Evolutionary conservation across 306 rosid genomes (phyloP).

Genomic region (Cajanus cajan): DNA sequence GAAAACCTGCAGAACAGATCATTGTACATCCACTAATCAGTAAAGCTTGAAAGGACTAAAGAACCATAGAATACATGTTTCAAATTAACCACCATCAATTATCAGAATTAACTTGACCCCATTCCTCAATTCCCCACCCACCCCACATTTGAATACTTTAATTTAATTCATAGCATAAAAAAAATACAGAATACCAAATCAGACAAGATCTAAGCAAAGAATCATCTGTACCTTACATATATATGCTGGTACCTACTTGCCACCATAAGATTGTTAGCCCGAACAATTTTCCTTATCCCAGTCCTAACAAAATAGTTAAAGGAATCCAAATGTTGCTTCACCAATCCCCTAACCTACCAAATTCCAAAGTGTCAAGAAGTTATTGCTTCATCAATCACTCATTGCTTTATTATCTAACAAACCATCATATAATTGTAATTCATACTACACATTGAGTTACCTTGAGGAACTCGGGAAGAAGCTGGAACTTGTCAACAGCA

Average conservation of each 20-base stretch:
- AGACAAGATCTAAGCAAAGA: neutral
- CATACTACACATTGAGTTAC: conserved; percentile 33
- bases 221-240: conserved; percentile 47
- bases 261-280: conserved; percentile 56
- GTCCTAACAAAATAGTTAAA: conserved; percentile 75
- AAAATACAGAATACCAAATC: neutral
- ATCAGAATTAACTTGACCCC: neutral
- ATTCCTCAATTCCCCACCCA: conserved; percentile 8
- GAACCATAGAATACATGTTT: conserved; percentile 7
- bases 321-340: conserved; percentile 92
- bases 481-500: conserved; percentile 79
- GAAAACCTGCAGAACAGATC: conserved; percentile 55
- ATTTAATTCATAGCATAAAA: neutral
- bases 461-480: conserved; percentile 87
- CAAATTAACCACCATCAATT: neutral
- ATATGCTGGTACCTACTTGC: conserved; percentile 43
- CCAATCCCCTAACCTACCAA: conserved; percentile 78
- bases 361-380: neutral
- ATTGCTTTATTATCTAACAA: neutral
- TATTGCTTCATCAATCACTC: neutral
- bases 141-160: neutral
- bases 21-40: conserved; percentile 14
- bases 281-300: conserved; percentile 72
- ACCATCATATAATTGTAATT: neutral
- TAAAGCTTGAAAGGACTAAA: neutral